These are phyloP conservation scores for Phytophthora colocasiae DNA, from an alignment of 352 stramenopile genomes.

Conservation along the genomic window DNA sequence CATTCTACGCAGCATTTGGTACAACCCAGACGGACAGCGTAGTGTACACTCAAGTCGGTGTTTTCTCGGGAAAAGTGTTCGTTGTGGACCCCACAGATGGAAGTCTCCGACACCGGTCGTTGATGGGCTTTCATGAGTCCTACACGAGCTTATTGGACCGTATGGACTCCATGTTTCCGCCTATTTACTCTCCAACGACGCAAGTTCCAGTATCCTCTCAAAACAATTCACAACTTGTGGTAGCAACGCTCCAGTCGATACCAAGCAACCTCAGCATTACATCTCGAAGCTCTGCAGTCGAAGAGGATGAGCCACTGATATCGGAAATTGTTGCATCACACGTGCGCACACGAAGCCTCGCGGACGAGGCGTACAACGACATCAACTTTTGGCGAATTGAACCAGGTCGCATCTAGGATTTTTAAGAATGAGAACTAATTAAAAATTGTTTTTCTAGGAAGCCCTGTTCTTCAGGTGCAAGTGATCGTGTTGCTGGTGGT, in stretches of 20 bases:
- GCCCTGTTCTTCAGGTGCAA: background rate
- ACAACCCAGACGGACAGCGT: conserved; percentile 62
- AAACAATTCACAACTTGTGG: conserved; percentile 7
- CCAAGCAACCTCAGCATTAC: conserved; percentile 17
- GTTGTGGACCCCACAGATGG: conserved; percentile 65
- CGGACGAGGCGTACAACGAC: conserved; percentile 88
- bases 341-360: conserved; percentile 58
- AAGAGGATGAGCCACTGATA: conserved; percentile 52
- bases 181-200: conserved; percentile 56
- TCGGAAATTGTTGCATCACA: conserved; percentile 62
- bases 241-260: conserved; percentile 18
- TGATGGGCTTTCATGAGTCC: conserved; percentile 73
- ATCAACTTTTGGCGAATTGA: conserved; percentile 87
- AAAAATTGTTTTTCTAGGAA: conserved; percentile 26
- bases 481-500: conserved; percentile 15
- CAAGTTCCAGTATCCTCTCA: conserved; percentile 2
- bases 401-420: conserved; percentile 42
- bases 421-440: conserved; percentile 34
- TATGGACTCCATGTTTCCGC: conserved; percentile 82
- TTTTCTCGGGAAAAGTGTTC: conserved; percentile 83
- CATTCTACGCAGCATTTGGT: conserved; percentile 87
- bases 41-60: conserved; percentile 73
- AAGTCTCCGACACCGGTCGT: conserved; percentile 61
- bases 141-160: conserved; percentile 67
- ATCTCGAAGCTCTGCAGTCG: conserved; percentile 8